A percentile compares a stretch with the other conserved stretches of the same genome.
Evolutionary conservation across 176 grass and related monocot genomes (phyloP).

Genomic region (Oryza australiensis): DNA sequence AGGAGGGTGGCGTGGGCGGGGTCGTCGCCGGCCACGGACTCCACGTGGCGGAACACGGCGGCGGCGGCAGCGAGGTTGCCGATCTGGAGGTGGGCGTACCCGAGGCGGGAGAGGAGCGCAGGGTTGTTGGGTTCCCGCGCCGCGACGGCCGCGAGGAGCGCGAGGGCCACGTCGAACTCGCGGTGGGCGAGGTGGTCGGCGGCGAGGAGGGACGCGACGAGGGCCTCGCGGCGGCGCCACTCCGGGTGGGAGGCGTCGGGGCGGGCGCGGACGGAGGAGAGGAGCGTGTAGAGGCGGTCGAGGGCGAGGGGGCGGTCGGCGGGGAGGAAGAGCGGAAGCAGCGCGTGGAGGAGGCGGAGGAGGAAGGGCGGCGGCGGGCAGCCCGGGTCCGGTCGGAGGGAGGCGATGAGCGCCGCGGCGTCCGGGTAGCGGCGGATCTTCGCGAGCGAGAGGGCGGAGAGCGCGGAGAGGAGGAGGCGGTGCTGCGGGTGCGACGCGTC

Average conservation of each 20-base stretch:
- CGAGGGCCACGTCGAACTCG: slow-evolving; percentile 87
- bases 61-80: slow-evolving; percentile 68
- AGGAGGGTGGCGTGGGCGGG: slow-evolving; percentile 54
- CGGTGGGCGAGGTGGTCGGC: slow-evolving; percentile 82
- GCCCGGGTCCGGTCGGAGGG: slow-evolving; percentile 59
- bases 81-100: slow-evolving; percentile 89
- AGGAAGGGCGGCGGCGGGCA: slow-evolving; percentile 73
- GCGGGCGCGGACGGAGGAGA: slow-evolving; percentile 67
- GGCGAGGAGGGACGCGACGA: slow-evolving; percentile 60
- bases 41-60: slow-evolving; percentile 62
- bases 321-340: slow-evolving; percentile 67
- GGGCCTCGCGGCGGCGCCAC: slow-evolving; percentile 62
- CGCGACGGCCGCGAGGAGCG: slow-evolving; percentile 56
- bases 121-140: slow-evolving; percentile 55
- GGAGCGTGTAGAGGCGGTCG: slow-evolving; percentile 84
- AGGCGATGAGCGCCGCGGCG: slow-evolving; percentile 58
- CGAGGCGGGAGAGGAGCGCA: slow-evolving; percentile 68
- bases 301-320: slow-evolving; percentile 66
- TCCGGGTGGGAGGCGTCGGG: slow-evolving; percentile 37
- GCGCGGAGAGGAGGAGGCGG: slow-evolving; percentile 67
- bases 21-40: slow-evolving; percentile 41
- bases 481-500: slow-evolving; percentile 55
- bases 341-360: slow-evolving; percentile 73
- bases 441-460: slow-evolving; percentile 77
- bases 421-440: slow-evolving; percentile 86